A percentile compares a stretch with the other conserved stretches of the same genome.
Evolutionary conservation across 352 stramenopile genomes (phyloP).

Genomic region (Pythium coloratum): DNA sequence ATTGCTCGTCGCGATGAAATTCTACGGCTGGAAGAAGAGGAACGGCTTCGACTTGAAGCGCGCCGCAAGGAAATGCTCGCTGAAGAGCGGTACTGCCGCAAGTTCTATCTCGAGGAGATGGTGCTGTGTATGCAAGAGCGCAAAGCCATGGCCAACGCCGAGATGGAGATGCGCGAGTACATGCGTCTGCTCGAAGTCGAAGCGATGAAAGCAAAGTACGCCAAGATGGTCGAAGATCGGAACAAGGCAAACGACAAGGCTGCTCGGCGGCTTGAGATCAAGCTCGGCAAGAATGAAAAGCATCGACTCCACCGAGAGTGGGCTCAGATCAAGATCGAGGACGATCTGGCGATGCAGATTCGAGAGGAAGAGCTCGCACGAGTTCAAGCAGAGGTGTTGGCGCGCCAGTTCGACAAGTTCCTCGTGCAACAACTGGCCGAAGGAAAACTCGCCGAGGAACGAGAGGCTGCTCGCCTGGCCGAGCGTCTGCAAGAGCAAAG

Average conservation of each 20-base stretch:
- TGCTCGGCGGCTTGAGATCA: slow-evolving; percentile 72
- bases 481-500: slow-evolving; percentile 54
- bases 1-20: slow-evolving; percentile 56
- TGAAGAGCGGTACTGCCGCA: slow-evolving; percentile 56
- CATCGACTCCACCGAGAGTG: slow-evolving; percentile 73
- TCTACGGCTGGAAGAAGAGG: slow-evolving; percentile 45
- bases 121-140: slow-evolving; percentile 57
- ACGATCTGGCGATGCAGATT: slow-evolving; percentile 59
- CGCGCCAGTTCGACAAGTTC: slow-evolving; percentile 63
- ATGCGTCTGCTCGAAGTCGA: slow-evolving; percentile 62
- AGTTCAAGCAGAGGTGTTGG: slow-evolving; percentile 42
- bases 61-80: slow-evolving; percentile 64
- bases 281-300: slow-evolving; percentile 76
- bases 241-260: slow-evolving; percentile 65
- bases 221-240: slow-evolving; percentile 61
- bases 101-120: slow-evolving; percentile 72
- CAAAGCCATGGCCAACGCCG: slow-evolving; percentile 60
- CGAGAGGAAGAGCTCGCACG: slow-evolving; percentile 49
- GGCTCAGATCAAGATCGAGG: slow-evolving; percentile 61
- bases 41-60: slow-evolving; percentile 40
- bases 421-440: slow-evolving; percentile 58
- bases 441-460: slow-evolving; percentile 44
- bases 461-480: slow-evolving; percentile 41
- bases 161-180: slow-evolving; percentile 74
- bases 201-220: slow-evolving; percentile 75